Conservation (phyloP, 148 eudicot species). For the Chenopodium suecicum region DNA sequence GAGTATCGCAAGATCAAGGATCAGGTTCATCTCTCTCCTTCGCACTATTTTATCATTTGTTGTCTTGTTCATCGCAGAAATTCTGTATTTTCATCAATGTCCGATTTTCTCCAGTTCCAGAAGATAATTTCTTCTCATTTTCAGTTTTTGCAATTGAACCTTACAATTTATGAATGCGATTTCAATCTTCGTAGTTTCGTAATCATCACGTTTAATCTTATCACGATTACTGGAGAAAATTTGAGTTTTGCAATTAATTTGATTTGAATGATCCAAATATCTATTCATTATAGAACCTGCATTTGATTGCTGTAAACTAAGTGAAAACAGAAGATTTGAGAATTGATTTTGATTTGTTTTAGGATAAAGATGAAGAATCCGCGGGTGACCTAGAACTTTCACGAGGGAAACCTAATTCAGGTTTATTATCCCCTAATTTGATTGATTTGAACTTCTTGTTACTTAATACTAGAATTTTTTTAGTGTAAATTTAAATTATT, state of each 20-base stretch:
- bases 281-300: neutral
- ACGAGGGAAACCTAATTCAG: conserved; percentile 57
- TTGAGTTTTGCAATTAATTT: neutral
- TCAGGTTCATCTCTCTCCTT: conserved; percentile 41
- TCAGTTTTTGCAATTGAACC: neutral
- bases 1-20: conserved; percentile 87
- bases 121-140: neutral
- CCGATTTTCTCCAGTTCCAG: neutral
- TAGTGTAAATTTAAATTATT: neutral
- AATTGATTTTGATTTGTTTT: conserved; percentile 1
- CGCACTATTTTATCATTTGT: neutral
- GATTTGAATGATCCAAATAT: neutral
- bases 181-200: neutral
- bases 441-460: neutral
- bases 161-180: neutral
- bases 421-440: conserved; percentile 11
- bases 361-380: conserved; percentile 65
- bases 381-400: conserved; percentile 52
- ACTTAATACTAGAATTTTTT: neutral
- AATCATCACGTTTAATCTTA: neutral
- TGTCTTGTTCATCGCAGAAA: too few relatives aligned
- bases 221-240: neutral
- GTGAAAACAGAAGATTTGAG: neutral
- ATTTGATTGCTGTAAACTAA: neutral
- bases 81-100: too few relatives aligned